A percentile compares a stretch with the other conserved stretches of the same genome.
Evolutionary conservation across 148 eudicot genomes (phyloP).

Genomic region (Rhododendron griersonianum): DNA sequence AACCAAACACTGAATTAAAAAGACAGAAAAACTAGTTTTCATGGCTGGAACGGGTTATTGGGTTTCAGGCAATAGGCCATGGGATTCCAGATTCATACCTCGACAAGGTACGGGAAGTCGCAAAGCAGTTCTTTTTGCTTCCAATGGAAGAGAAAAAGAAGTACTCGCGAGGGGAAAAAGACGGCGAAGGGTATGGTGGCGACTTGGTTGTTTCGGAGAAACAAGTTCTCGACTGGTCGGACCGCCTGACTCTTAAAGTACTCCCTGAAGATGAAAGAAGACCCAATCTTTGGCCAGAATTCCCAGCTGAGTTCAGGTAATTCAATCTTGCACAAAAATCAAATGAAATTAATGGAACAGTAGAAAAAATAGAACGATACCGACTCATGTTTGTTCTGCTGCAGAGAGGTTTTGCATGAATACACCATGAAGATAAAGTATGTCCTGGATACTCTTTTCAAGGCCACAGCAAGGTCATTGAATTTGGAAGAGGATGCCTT

Average conservation of each 20-base stretch:
- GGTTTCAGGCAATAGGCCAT: conserved; percentile 37
- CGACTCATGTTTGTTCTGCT: background rate
- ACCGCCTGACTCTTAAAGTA: conserved; percentile 31
- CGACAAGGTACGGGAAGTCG: conserved; percentile 25
- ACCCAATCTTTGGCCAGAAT: conserved; percentile 46
- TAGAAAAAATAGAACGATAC: background rate
- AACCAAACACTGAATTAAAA: background rate
- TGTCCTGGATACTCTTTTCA: conserved; percentile 24
- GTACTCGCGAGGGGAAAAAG: conserved; percentile 6
- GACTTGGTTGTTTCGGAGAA: conserved; percentile 7
- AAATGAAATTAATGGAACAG: background rate
- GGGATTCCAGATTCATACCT: conserved; percentile 37
- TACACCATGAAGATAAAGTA: conserved; percentile 19
- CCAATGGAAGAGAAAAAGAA: conserved; percentile 42
- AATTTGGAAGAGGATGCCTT: conserved; percentile 23
- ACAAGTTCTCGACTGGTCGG: conserved; percentile 37
- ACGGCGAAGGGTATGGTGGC: conserved; percentile 30
- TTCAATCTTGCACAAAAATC: background rate
- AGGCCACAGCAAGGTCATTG: conserved; percentile 24
- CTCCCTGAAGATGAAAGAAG: conserved; percentile 33
- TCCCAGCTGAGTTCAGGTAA: conserved; percentile 31
- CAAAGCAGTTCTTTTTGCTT: conserved; percentile 32
- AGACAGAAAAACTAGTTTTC: background rate
- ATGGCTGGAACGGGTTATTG: background rate
- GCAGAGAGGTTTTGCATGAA: conserved; percentile 32